Conservation (phyloP, 2,329 filamentous ascomycete genomes). For the Aspergillus carbonarius region DNA sequence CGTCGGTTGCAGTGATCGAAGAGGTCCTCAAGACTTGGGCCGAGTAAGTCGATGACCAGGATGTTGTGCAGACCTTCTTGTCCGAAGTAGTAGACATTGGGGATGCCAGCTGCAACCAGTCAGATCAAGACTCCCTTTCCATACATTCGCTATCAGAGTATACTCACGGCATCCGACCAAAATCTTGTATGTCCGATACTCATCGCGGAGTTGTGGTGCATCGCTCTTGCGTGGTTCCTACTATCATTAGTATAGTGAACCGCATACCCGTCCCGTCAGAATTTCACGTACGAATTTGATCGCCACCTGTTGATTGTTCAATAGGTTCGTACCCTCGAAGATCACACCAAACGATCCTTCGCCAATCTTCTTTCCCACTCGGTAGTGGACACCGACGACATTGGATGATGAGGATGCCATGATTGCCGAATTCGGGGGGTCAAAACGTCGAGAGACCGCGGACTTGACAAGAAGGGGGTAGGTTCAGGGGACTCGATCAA, state of each 20-base stretch:
- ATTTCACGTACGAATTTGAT: constrained; percentile 87
- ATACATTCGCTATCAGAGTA: constrained; percentile 14
- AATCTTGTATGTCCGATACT: constrained; percentile 99
- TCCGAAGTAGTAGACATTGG: constrained; percentile 99
- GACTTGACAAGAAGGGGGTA: constrained; percentile 14
- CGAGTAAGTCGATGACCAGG: constrained; percentile 93
- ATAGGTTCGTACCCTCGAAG: constrained; percentile 95
- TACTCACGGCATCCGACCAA: constrained; percentile 96
- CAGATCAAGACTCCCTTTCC: constrained; percentile 27
- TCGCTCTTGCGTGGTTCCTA: constrained; percentile 98
- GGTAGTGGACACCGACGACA: constrained; percentile 97
- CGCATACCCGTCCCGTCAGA: background rate
- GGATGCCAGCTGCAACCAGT: constrained; percentile 75
- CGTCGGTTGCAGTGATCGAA: constrained; percentile 96
- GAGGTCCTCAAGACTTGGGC: constrained; percentile 90
- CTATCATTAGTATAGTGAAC: constrained; percentile 22
- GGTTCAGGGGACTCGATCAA: constrained; percentile 15
- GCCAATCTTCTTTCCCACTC: constrained; percentile 98
- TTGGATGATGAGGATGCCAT: constrained; percentile 93
- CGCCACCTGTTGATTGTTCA: constrained; percentile 98
- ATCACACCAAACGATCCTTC: constrained; percentile 98
- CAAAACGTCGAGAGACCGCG: constrained; percentile 10
- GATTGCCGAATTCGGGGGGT: constrained; percentile 8
- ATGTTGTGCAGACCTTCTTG: constrained; percentile 99
- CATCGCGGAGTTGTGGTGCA: constrained; percentile 94